A percentile compares a stretch with the other conserved stretches of the same genome.
These are phyloP conservation scores for Nannochloropsis oceanica DNA, from an alignment of 108 stramenopile genomes.

Conservation along the genomic window DNA sequence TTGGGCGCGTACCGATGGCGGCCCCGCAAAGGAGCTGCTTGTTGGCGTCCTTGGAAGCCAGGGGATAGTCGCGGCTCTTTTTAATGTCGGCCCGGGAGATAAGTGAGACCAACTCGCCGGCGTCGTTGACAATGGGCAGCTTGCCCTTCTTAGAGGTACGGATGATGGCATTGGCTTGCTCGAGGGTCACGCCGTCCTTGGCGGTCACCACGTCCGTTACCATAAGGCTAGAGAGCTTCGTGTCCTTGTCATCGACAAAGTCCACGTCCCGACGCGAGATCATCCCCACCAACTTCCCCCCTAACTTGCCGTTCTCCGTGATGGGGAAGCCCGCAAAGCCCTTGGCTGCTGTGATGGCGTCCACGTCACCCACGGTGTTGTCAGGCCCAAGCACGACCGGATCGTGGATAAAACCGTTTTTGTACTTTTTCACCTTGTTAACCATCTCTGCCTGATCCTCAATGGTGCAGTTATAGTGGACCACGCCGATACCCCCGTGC, in stretches of 20 bases:
- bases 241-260: slow-evolving; percentile 56
- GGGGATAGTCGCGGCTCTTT: slow-evolving; percentile 92
- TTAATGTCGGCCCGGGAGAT: slow-evolving; percentile 95
- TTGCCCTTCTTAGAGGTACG: slow-evolving; percentile 91
- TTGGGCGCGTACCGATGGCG: slow-evolving; percentile 93
- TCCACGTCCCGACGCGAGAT: slow-evolving; percentile 92
- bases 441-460: slow-evolving; percentile 70
- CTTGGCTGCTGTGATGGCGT: slow-evolving; percentile 22
- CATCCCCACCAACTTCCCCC: slow-evolving; percentile 85
- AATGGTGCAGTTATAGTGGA: slow-evolving; percentile 90
- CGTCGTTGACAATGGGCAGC: slow-evolving; percentile 89
- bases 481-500: slow-evolving; percentile 97
- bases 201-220: slow-evolving; percentile 70
- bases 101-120: slow-evolving; percentile 88
- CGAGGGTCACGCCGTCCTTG: slow-evolving; percentile 68
- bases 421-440: slow-evolving; percentile 81
- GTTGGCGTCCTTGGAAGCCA: slow-evolving; percentile 72
- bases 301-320: slow-evolving; percentile 91
- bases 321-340: slow-evolving; percentile 92
- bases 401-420: slow-evolving; percentile 99
- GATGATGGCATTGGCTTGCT: slow-evolving; percentile 89
- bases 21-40: slow-evolving; percentile 95
- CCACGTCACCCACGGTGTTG: slow-evolving; percentile 72
- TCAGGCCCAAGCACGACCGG: slow-evolving; percentile 84
- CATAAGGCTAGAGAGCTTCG: slow-evolving; percentile 55